Evolutionary conservation across 352 stramenopile species (phyloP), one percentile per base, ranked within the genome.

Genomic region (Pythium periplocum): DNA sequence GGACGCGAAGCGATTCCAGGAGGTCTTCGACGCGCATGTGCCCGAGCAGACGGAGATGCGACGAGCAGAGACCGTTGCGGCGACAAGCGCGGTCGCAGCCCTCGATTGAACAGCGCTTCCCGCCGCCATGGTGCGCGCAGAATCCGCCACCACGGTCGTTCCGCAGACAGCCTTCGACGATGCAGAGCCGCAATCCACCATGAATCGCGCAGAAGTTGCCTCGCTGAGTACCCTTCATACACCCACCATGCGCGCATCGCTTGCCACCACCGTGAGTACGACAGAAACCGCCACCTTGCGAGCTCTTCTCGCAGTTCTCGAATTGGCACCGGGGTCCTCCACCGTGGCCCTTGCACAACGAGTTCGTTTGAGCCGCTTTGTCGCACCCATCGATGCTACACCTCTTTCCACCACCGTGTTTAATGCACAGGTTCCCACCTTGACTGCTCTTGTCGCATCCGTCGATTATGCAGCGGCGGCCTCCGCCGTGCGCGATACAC

Each of bases 381-480:
- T 85, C 68, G 41, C 86, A 96, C 2, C 82, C 82, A 7, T 87
- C 66, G 59, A 85, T 57, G 53, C 77, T 78, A 62, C 86, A 96
- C 39, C 83, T 81, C 63, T 90, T 91, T 53, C 86, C 86, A 33
- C 86, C 86, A 30, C 86, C 86, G 57, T 96, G 86, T 51, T 85
- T 83, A 51, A 93, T 93, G 71, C 86, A 96, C 35, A 93, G 63
- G 51, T 90, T 87, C 45, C 80, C 76, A 30, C 86, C 83, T 63
- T 93, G 82, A 17, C 69, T 86, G 70, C 80, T 93, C 75, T 90
- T 90, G 56, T 90, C 73, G 47, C 86, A 96, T 1, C 80, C 82
- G 4, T 82, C 71, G 0, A 92, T 70, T 12, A 70, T 64, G 51
- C 86, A 96, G 45, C 86, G 85, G n/a, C 75, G 73, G 48, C 86